phyloP scores from a whole-genome alignment of 176 grass and related monocot genomes.

The Dactylis glomerata region DNA sequence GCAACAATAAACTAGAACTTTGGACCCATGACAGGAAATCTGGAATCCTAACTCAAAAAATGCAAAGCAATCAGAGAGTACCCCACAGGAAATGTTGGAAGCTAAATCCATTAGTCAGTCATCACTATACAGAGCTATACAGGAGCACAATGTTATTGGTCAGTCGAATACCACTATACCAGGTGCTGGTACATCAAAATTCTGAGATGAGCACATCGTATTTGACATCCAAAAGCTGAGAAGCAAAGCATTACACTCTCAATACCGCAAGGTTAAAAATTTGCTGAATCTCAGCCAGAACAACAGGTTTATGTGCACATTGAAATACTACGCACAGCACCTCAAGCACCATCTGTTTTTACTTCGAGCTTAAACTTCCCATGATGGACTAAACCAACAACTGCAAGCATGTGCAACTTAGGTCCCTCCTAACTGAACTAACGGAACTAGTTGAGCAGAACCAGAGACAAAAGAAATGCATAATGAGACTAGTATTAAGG shows the following conservation, averaged over 20 bases:
- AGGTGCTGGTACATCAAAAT: not conserved
- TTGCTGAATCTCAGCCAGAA: not conserved
- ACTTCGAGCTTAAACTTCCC: not conserved
- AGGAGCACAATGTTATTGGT: not conserved
- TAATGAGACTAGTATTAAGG: not conserved
- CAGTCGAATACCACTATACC: not conserved
- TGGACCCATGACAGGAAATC: not conserved
- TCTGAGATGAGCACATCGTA: not conserved
- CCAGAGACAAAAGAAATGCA: not conserved
- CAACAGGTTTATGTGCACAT: not conserved
- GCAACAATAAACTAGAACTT: slow-evolving; percentile 13
- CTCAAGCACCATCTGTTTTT: not conserved
- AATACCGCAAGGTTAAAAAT: not conserved
- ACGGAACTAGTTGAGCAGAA: not conserved
- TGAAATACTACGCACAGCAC: not conserved
- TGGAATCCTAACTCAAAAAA: not conserved
- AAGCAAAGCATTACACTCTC: not conserved
- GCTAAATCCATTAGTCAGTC: not conserved
- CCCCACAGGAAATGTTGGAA: slow-evolving; percentile 16
- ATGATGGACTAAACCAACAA: not conserved
- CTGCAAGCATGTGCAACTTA: not conserved
- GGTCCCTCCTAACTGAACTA: not conserved
- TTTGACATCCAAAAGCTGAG: not conserved
- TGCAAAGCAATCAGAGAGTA: not conserved
- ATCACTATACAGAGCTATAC: not conserved